Percentiles rank a stretch among this genome's conserved stretches.
Conservation (phyloP, 2,329 filamentous ascomycete species). For the Emmonsiellopsis sp. region DNA sequence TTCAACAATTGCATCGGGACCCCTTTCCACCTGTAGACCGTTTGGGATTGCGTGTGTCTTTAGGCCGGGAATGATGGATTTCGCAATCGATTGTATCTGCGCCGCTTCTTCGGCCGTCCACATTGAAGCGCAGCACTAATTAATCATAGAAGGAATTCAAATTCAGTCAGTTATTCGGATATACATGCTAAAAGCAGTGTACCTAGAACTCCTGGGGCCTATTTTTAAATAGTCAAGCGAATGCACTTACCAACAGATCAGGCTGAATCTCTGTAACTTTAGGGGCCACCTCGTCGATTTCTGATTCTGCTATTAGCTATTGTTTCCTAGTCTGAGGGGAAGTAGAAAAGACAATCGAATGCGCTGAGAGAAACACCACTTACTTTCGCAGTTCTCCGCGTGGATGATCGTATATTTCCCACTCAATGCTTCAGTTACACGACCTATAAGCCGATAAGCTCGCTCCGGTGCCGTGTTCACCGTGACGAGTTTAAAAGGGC, state of each 20-base stretch:
- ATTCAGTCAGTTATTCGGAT: not conserved
- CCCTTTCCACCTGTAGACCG: constrained; percentile 33
- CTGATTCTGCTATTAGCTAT: constrained; percentile 11
- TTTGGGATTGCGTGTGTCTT: constrained; percentile 34
- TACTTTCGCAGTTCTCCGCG: constrained; percentile 53
- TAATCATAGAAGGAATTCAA: not conserved
- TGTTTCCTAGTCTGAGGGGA: not conserved
- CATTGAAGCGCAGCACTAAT: constrained; percentile 53
- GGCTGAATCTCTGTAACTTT: constrained; percentile 45
- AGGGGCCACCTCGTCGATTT: constrained; percentile 45
- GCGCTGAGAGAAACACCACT: constrained; percentile 12
- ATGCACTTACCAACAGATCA: constrained; percentile 42
- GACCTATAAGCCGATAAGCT: constrained; percentile 53
- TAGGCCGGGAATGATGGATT: constrained; percentile 28
- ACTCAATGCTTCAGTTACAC: constrained; percentile 51
- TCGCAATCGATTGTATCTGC: constrained; percentile 29
- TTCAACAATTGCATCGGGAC: constrained; percentile 34
- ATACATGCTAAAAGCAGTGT: not conserved
- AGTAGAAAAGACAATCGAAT: not conserved
- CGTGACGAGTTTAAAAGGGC: constrained; percentile 55
- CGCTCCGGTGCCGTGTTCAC: constrained; percentile 60
- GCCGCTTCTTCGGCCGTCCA: constrained; percentile 38
- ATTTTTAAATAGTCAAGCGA: not conserved
- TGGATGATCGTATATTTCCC: constrained; percentile 55
- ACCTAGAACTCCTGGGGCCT: no score